A percentile compares a stretch with the other conserved stretches of the same genome.
phyloP scores from a whole-genome alignment of 768 basidiomycete species.

The Rhizopogon vinicolor region DNA sequence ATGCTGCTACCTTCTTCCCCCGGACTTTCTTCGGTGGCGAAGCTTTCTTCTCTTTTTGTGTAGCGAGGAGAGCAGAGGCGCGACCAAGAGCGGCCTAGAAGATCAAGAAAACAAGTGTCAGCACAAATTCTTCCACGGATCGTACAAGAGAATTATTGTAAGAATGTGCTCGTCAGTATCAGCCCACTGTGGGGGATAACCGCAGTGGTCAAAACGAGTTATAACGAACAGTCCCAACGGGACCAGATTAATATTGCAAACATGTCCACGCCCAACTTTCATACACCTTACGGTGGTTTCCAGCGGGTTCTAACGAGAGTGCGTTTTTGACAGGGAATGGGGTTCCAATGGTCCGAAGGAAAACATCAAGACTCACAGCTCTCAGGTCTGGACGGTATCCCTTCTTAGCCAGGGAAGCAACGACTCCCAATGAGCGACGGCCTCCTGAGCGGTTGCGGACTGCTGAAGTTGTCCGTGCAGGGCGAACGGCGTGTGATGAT shows the following conservation, averaged over 20 bases:
- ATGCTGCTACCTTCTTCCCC: constrained; percentile 51
- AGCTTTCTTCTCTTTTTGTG: constrained; percentile 70
- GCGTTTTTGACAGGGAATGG: constrained; percentile 33
- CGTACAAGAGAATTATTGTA: neutral
- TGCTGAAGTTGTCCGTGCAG: constrained; percentile 42
- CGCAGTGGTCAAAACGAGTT: constrained; percentile 14
- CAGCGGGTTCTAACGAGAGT: constrained; percentile 93
- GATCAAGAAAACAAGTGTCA: constrained; percentile 10
- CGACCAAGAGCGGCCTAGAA: constrained; percentile 71
- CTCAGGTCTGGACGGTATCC: constrained; percentile 80
- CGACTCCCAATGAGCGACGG: constrained; percentile 67
- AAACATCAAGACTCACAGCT: constrained; percentile 46
- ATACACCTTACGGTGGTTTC: constrained; percentile 55
- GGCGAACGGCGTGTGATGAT: constrained; percentile 43
- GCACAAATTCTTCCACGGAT: constrained; percentile 45
- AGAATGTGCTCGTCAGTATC: constrained; percentile 19
- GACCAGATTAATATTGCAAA: constrained; percentile 64
- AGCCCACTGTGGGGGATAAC: constrained; percentile 25
- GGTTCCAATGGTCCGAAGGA: neutral
- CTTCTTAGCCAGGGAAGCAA: constrained; percentile 52
- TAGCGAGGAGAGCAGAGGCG: constrained; percentile 62
- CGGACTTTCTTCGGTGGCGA: constrained; percentile 64
- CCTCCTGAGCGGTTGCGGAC: constrained; percentile 68
- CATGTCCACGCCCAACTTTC: constrained; percentile 93
- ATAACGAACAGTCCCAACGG: constrained; percentile 17